Percentiles rank a stretch among this genome's conserved stretches.
Conservation (phyloP, 192 early-diverging fungal species). For the Entomortierella beljakovae region DNA sequence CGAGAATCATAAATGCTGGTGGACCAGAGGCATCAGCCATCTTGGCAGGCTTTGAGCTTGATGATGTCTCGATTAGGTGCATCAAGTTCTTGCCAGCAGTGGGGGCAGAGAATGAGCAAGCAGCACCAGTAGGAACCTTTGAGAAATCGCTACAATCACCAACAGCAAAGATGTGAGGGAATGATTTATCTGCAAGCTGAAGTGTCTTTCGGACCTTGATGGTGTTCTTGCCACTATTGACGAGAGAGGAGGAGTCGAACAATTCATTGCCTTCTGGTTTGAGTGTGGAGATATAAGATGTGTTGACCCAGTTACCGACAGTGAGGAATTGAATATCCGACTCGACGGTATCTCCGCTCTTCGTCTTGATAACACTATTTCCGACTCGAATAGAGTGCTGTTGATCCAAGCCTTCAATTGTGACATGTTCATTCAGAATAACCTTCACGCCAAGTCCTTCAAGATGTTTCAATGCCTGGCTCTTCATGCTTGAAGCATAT, state of each 20-base stretch:
- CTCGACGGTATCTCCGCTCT: conserved; percentile 55
- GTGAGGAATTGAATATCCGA: conserved; percentile 69
- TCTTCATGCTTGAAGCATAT: conserved; percentile 55
- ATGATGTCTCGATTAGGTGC: neutral
- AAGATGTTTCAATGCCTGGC: conserved; percentile 56
- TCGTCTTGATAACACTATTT: conserved; percentile 56
- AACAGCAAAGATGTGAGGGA: conserved; percentile 61
- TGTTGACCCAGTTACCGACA: conserved; percentile 55
- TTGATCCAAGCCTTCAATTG: conserved; percentile 46
- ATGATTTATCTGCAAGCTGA: conserved; percentile 48
- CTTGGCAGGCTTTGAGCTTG: conserved; percentile 3
- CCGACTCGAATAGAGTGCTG: conserved; percentile 51
- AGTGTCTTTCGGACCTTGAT: conserved; percentile 62
- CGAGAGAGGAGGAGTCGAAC: conserved; percentile 32
- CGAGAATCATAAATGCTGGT: conserved; percentile 24
- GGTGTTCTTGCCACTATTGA: conserved; percentile 47
- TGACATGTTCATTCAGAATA: conserved; percentile 61
- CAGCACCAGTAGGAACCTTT: conserved; percentile 28
- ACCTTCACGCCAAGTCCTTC: conserved; percentile 58
- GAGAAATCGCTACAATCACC: conserved; percentile 62
- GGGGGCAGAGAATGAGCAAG: conserved; percentile 9
- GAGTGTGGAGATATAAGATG: conserved; percentile 60
- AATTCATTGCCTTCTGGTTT: conserved; percentile 13
- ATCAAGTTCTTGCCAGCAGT: conserved; percentile 39
- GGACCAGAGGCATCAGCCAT: neutral